These are phyloP conservation scores for Teratosphaeriaceae sp. DNA, from an alignment of 2,329 filamentous ascomycete genomes.

Conservation along the genomic window DNA sequence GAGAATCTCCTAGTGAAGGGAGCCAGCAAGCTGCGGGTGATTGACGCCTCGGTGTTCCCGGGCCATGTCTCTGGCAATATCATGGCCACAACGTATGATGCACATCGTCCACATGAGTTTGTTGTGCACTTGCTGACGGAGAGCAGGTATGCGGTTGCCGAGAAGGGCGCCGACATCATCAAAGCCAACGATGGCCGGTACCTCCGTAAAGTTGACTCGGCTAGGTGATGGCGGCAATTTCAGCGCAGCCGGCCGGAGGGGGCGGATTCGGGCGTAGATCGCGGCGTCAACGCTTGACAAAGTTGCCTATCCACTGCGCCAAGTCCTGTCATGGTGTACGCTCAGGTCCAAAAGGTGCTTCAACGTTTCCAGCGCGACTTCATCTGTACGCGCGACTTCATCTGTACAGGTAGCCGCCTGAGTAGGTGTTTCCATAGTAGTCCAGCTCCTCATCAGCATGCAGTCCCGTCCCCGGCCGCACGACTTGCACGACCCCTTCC, in stretches of 20 bases:
- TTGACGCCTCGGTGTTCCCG: conserved; percentile 31
- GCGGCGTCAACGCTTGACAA: too few species aligned
- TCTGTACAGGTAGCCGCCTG: conserved; percentile 23
- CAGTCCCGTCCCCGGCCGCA: conserved; percentile 35
- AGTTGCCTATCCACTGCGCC: too few species aligned
- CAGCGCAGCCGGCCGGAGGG: background rate
- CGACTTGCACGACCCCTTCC: conserved; percentile 52
- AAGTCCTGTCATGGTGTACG: too few species aligned
- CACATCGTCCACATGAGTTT: background rate
- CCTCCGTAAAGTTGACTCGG: conserved; percentile 9
- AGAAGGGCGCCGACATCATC: conserved; percentile 31
- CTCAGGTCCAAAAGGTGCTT: too few species aligned
- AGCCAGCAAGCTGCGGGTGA: conserved; percentile 23
- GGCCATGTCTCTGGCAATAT: conserved; percentile 28
- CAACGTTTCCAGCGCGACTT: too few species aligned
- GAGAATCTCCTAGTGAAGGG: conserved; percentile 26
- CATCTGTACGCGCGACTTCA: too few species aligned
- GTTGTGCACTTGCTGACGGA: too few species aligned
- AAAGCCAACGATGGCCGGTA: conserved; percentile 21
- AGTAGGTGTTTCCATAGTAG: conserved; percentile 28
- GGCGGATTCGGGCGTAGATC: conserved; percentile 6
- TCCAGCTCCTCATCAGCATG: conserved; percentile 26
- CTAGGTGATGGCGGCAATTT: background rate
- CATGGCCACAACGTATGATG: conserved; percentile 19
- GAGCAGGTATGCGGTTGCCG: conserved; percentile 24